Evolutionary conservation across 768 basidiomycete genomes (phyloP).

Genomic region (Trametopsis cervina): DNA sequence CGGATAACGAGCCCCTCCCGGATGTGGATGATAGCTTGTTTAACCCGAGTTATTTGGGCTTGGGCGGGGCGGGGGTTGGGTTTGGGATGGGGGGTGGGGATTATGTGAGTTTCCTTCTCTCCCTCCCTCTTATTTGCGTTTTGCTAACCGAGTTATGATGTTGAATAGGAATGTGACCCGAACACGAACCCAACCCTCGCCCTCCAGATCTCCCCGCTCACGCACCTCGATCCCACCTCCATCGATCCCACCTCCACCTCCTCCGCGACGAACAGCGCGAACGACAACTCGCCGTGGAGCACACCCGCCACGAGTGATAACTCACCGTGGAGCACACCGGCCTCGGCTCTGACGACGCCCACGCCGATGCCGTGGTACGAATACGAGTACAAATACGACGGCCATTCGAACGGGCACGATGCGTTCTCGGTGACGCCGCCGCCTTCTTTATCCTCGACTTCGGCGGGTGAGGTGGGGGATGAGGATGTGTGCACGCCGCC

Average conservation of each 20-base stretch:
- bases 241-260: constrained; percentile 7
- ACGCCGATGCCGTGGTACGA: constrained; percentile 12
- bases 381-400: constrained; percentile 11
- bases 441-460: constrained; percentile 24
- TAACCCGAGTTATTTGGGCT: constrained; percentile 33
- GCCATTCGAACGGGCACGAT: constrained; percentile 28
- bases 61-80: constrained; percentile 16
- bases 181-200: constrained; percentile 8
- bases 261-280: constrained; percentile 12
- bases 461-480: too few species aligned
- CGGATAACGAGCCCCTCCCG: constrained; percentile 42
- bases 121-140: too few species aligned
- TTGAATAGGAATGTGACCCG: constrained; percentile 11
- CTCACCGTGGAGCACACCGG: neutral
- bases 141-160: too few species aligned
- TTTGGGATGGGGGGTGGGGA: too few species aligned
- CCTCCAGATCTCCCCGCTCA: constrained; percentile 15
- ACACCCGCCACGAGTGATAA: too few species aligned
- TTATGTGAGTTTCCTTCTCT: too few species aligned
- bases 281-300: constrained; percentile 5
- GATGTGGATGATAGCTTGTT: constrained; percentile 43
- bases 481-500: neutral
- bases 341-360: constrained; percentile 8
- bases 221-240: constrained; percentile 22
- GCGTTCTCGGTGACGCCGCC: constrained; percentile 34